A percentile compares a stretch with the other conserved stretches of the same genome.
Evolutionary conservation across 352 stramenopile species (phyloP).

Genomic region (Phytophthora capsici): DNA sequence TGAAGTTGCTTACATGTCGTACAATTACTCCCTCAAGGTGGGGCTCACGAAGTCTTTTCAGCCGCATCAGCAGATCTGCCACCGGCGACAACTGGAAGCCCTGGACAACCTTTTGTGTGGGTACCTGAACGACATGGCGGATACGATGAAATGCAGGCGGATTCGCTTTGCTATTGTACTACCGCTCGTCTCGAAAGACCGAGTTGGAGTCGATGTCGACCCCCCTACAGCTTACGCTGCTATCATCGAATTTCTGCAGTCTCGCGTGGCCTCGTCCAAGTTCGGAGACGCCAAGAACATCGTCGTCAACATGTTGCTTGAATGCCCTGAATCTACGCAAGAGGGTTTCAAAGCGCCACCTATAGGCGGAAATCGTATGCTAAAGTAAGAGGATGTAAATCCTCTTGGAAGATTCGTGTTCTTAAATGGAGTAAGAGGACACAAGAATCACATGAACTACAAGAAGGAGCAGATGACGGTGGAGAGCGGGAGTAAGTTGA

Average conservation of each 20-base stretch:
- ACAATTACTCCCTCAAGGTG: constrained; percentile 82
- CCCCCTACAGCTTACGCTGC: constrained; percentile 41
- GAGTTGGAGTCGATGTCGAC: constrained; percentile 1
- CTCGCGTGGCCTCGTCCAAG: constrained; percentile 54
- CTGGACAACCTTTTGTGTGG: constrained; percentile 79
- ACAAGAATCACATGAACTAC: no score
- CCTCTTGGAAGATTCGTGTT: no score
- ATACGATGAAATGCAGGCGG: constrained; percentile 71
- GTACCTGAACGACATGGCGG: constrained; percentile 78
- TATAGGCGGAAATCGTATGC: constrained; percentile 33
- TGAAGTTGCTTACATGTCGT: constrained; percentile 50
- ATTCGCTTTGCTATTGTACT: constrained; percentile 77
- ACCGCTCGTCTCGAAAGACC: constrained; percentile 23
- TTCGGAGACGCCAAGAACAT: constrained; percentile 61
- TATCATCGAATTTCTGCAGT: constrained; percentile 74
- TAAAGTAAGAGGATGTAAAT: no score
- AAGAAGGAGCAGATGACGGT: no score
- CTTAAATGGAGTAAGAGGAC: no score
- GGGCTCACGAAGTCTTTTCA: constrained; percentile 71
- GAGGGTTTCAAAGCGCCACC: constrained; percentile 7
- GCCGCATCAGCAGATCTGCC: constrained; percentile 73
- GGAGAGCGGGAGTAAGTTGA: no score
- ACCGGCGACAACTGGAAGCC: constrained; percentile 84
- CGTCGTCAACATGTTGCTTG: constrained; percentile 46
- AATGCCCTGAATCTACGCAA: constrained; percentile 12